phyloP scores from a whole-genome alignment of 768 basidiomycete genomes.

The Pleurotus salmoneostramineus region DNA sequence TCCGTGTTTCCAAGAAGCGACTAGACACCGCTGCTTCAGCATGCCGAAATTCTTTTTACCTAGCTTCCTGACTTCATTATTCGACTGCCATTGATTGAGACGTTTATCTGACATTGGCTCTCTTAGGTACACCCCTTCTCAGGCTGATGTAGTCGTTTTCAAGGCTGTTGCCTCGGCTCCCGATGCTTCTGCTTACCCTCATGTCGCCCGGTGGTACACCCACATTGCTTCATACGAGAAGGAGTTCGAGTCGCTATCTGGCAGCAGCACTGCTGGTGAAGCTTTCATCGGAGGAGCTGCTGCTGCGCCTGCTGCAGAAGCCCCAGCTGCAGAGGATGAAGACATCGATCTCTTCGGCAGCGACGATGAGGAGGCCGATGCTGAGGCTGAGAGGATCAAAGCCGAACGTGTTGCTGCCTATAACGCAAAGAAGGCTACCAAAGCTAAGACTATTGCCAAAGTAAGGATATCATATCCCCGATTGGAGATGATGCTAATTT shows the following conservation, averaged over 20 bases:
- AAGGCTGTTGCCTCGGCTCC: conserved; percentile 71
- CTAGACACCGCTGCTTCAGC: conserved; percentile 82
- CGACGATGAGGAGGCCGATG: conserved; percentile 71
- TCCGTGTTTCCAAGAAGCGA: conserved; percentile 97
- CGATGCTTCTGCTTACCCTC: conserved; percentile 59
- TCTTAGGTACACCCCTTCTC: conserved; percentile 82
- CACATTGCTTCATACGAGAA: conserved; percentile 87
- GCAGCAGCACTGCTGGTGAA: conserved; percentile 80
- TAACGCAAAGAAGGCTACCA: conserved; percentile 88
- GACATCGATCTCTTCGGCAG: conserved; percentile 87
- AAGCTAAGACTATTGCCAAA: conserved; percentile 87
- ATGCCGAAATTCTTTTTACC: conserved; percentile 67
- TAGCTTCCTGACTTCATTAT: conserved; percentile 62
- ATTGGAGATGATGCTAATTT: not conserved
- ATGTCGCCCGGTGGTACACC: conserved; percentile 87
- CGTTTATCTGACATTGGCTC: conserved; percentile 10
- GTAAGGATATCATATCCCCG: conserved; percentile 30
- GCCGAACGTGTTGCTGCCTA: conserved; percentile 92
- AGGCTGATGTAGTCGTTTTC: conserved; percentile 92
- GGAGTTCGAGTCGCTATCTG: conserved; percentile 77
- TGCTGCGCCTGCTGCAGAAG: conserved; percentile 38
- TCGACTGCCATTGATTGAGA: not conserved
- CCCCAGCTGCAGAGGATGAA: conserved; percentile 61
- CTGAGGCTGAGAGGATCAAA: conserved; percentile 83
- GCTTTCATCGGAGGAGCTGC: conserved; percentile 56